Evolutionary conservation across 495 filamentous ascomycete genomes (phyloP).

Genomic region (Xylaria castorea): DNA sequence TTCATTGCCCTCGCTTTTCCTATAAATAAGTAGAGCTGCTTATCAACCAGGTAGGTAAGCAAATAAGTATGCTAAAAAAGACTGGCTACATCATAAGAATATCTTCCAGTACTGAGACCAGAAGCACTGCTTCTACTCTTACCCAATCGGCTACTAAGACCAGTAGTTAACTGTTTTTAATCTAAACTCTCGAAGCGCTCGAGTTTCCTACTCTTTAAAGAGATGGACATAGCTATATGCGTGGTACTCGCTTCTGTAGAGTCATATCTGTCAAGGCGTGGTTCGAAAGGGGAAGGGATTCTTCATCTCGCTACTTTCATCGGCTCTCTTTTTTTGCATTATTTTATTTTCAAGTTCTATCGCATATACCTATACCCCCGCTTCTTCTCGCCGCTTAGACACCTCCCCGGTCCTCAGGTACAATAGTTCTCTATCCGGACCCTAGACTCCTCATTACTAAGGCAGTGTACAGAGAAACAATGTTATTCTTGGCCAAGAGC

Average conservation of each 20-base stretch:
- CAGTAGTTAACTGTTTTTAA: neutral
- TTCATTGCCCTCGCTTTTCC: neutral
- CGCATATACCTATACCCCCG: conserved; percentile 35
- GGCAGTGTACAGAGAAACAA: conserved; percentile 32
- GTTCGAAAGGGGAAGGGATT: neutral
- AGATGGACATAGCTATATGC: conserved; percentile 15
- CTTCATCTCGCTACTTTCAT: neutral
- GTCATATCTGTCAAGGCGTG: neutral
- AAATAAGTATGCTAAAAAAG: neutral
- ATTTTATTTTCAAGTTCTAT: conserved; percentile 32
- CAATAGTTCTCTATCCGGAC: neutral
- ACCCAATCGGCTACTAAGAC: neutral
- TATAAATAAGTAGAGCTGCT: neutral
- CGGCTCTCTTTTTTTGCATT: conserved; percentile 29
- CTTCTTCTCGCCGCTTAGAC: conserved; percentile 41
- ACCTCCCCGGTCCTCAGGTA: conserved; percentile 42
- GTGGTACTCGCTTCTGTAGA: neutral
- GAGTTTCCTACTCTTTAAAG: neutral
- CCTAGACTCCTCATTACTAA: neutral
- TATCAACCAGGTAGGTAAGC: neutral
- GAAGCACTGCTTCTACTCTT: neutral
- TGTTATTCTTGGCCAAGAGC: conserved; percentile 34
- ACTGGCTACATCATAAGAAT: neutral
- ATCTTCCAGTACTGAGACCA: too few relatives aligned
- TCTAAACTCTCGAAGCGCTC: neutral